Evolutionary conservation across 2,329 filamentous ascomycete genomes (phyloP).

Genomic region (Penicillium decumbens): DNA sequence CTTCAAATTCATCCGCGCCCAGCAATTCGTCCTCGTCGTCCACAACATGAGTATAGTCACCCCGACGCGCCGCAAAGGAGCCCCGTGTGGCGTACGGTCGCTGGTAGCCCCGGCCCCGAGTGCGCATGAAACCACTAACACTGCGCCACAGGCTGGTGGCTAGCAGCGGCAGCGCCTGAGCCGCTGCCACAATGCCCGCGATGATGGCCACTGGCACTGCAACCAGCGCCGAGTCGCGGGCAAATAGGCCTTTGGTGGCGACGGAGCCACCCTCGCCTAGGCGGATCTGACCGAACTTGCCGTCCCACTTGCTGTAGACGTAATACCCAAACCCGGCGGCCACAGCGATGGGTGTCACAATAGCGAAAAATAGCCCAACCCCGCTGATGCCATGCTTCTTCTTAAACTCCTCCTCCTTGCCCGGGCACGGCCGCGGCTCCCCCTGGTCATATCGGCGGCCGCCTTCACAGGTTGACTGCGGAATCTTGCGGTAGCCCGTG

Average conservation of each 20-base stretch:
- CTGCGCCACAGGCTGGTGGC: constrained; percentile 68
- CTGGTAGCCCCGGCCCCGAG: constrained; percentile 47
- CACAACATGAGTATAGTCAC: constrained; percentile 85
- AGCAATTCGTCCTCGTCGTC: constrained; percentile 92
- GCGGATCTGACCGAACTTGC: constrained; percentile 87
- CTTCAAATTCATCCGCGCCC: constrained; percentile 80
- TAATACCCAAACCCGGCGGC: constrained; percentile 76
- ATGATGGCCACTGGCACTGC: constrained; percentile 76
- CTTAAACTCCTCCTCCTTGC: constrained; percentile 76
- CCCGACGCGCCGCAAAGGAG: constrained; percentile 78
- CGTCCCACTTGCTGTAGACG: constrained; percentile 77
- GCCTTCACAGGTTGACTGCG: constrained; percentile 77
- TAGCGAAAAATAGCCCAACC: constrained; percentile 76
- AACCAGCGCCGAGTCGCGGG: constrained; percentile 71
- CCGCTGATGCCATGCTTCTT: constrained; percentile 67
- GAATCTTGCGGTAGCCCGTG: constrained; percentile 84
- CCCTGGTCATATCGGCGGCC: constrained; percentile 71
- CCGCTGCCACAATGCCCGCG: constrained; percentile 71
- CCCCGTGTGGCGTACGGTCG: constrained; percentile 80
- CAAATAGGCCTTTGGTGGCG: constrained; percentile 46
- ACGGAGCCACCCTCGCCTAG: constrained; percentile 61
- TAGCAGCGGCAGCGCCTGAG: constrained; percentile 70
- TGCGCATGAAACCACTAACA: constrained; percentile 48
- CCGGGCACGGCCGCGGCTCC: constrained; percentile 62
- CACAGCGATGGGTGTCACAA: constrained; percentile 67